These are phyloP conservation scores for Phytophthora multivora DNA, from an alignment of 352 stramenopile species.

Conservation along the genomic window DNA sequence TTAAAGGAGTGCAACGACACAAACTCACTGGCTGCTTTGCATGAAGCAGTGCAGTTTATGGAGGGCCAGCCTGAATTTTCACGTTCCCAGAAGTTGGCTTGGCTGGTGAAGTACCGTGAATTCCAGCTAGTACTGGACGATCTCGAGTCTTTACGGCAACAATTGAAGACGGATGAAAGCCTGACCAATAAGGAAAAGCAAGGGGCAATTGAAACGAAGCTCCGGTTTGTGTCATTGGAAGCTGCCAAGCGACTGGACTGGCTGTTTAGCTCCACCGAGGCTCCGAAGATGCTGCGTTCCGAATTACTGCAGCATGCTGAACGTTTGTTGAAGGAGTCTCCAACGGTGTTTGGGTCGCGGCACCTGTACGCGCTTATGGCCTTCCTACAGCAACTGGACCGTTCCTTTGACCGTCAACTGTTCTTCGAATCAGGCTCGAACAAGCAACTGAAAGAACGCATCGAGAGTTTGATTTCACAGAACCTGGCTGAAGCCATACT, in stretches of 20 bases:
- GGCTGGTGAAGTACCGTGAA: slow-evolving; percentile 75
- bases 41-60: slow-evolving; percentile 77
- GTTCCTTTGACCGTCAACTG: slow-evolving; percentile 61
- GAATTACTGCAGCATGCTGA: slow-evolving; percentile 56
- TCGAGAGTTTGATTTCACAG: slow-evolving; percentile 56
- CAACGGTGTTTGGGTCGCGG: slow-evolving; percentile 53
- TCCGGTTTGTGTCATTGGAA: slow-evolving; percentile 66
- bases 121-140: slow-evolving; percentile 73
- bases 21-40: slow-evolving; percentile 48
- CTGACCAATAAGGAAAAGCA: slow-evolving; percentile 25
- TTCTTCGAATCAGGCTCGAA: slow-evolving; percentile 53
- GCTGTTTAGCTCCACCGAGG: slow-evolving; percentile 50
- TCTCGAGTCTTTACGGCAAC: slow-evolving; percentile 45
- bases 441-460: slow-evolving; percentile 51
- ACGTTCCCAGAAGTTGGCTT: slow-evolving; percentile 54
- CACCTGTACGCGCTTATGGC: slow-evolving; percentile 69
- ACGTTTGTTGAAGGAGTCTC: slow-evolving; percentile 49
- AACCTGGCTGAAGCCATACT: slow-evolving; percentile 71
- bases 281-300: slow-evolving; percentile 48
- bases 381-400: slow-evolving; percentile 68
- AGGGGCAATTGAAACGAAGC: slow-evolving; percentile 41
- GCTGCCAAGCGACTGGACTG: slow-evolving; percentile 62
- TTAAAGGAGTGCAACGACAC: slow-evolving; percentile 48
- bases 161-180: slow-evolving; percentile 25
- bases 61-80: slow-evolving; percentile 50